Base-by-base conservation (phyloP, 2,329 filamentous ascomycete genomes). In the Truncatella angustata region DNA sequence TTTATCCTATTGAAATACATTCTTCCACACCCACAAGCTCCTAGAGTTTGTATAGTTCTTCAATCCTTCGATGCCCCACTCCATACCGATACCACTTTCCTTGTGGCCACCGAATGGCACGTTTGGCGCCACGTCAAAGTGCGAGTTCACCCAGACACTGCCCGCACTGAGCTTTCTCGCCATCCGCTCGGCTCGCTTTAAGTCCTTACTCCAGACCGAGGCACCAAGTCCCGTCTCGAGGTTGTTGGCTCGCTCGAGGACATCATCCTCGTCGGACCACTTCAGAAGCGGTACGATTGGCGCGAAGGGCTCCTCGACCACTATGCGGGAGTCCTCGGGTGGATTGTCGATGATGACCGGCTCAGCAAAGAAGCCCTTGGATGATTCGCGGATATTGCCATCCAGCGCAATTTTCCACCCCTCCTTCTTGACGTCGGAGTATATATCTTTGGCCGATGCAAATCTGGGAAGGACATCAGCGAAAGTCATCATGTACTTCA, bases 141-240 rank as follows among this genome's bases (percentile, higher is more conserved):
- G 37, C 14, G 24, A 34, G 12, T 49, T 49, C 21, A 49, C 37
- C 45, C 45, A 49, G 6, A 49, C 12, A 20, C 30, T 49, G 11
- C 45, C 45, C 9, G 45, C 45, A 20, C 37, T 32, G 10, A 49
- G 36, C 7, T 20, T 30, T 14, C 28, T 32, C 14, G 74, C 77
- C 45, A 82, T 73, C 35, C 69, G 62, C 56, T 72, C 63, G 2
- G 77, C 78, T 49, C 72, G 71, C 52, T 66, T 70, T 9, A 77
- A 60, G 64, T 80, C 75, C 52, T 71, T 73, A 18, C 67, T 66
- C 73, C 75, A 82, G n/a, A 82, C 76, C 26, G 74, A 79, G 30
- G 77, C 78, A 42, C 74, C 79, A 2, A 83, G 73, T 42, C 79
- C 78, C 7, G 70, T 70, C 36, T 75, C 71, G 23, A 71, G 76